These are phyloP conservation scores for Penicillium palitans DNA, from an alignment of 2,329 filamentous ascomycete species.

Conservation along the genomic window DNA sequence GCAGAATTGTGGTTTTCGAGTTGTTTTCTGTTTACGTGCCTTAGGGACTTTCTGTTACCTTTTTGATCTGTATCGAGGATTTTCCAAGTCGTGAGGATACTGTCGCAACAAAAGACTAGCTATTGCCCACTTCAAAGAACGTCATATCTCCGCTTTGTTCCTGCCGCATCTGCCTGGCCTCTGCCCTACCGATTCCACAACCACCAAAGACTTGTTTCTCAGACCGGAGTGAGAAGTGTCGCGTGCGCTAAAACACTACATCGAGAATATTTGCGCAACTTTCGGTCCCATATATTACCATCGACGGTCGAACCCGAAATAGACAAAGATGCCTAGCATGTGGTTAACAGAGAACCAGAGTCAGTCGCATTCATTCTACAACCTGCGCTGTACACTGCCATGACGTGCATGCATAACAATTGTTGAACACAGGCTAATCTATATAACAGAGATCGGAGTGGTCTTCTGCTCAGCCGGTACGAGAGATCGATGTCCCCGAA, in stretches of 20 bases:
- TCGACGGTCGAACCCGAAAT: neutral
- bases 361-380: slow-evolving; percentile 51
- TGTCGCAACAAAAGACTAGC: neutral
- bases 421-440: slow-evolving; percentile 21
- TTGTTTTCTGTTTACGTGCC: slow-evolving; percentile 6
- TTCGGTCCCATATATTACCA: neutral
- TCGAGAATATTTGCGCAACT: neutral
- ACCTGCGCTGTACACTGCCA: neutral
- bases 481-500: slow-evolving; percentile 43
- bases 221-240: neutral
- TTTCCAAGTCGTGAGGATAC: too few species aligned
- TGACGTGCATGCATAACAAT: neutral
- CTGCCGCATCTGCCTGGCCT: neutral
- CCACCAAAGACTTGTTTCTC: neutral
- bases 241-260: neutral
- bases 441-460: slow-evolving; percentile 80
- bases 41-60: neutral
- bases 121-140: neutral
- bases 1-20: slow-evolving; percentile 7
- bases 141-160: neutral
- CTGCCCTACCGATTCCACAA: neutral
- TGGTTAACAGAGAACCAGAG: slow-evolving; percentile 96
- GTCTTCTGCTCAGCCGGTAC: slow-evolving; percentile 96
- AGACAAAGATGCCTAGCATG: slow-evolving; percentile 74
- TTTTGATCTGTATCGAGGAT: neutral